These are phyloP conservation scores for Asparagopsis taxiformis DNA, from an alignment of 31 red algal genomes.

Conservation along the genomic window DNA sequence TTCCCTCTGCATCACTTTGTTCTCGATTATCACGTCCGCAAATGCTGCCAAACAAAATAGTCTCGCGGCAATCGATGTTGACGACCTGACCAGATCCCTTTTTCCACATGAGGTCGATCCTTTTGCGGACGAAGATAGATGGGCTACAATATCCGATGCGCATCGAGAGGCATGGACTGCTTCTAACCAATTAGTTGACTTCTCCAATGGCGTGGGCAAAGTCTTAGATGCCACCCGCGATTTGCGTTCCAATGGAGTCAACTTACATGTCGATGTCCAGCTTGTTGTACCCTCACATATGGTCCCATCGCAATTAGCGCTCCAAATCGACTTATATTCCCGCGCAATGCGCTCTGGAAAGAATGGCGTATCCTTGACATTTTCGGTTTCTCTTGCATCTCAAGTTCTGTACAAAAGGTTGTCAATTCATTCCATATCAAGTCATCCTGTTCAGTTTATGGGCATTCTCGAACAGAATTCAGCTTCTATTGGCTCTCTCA, in stretches of 20 bases:
- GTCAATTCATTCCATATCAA: constrained; percentile 23
- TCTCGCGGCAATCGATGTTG: constrained; percentile 17
- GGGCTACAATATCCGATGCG: constrained; percentile 24
- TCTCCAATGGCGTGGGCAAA: constrained; percentile 13
- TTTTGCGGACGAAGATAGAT: constrained; percentile 46
- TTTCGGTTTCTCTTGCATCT: constrained; percentile 28
- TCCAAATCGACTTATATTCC: constrained; percentile 9
- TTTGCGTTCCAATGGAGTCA: constrained; percentile 4
- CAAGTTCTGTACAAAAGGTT: constrained; percentile 23
- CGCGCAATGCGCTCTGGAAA: constrained; percentile 16
- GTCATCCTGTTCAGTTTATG: constrained; percentile 22
- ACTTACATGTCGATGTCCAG: constrained; percentile 20
- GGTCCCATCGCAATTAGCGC: not conserved
- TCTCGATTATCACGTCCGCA: too few species aligned
- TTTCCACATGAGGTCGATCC: constrained; percentile 35
- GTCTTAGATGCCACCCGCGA: constrained; percentile 3
- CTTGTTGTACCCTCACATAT: constrained; percentile 31
- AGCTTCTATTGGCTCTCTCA: constrained; percentile 12
- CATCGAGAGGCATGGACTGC: constrained; percentile 52
- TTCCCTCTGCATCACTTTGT: too few species aligned
- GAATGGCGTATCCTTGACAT: constrained; percentile 24
- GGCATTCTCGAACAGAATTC: constrained; percentile 29
- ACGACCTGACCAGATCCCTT: constrained; percentile 31
- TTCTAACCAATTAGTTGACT: constrained; percentile 18
- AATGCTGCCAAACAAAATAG: not conserved